phyloP scores from a whole-genome alignment of 2,329 filamentous ascomycete species.

The Fusarium udum region DNA sequence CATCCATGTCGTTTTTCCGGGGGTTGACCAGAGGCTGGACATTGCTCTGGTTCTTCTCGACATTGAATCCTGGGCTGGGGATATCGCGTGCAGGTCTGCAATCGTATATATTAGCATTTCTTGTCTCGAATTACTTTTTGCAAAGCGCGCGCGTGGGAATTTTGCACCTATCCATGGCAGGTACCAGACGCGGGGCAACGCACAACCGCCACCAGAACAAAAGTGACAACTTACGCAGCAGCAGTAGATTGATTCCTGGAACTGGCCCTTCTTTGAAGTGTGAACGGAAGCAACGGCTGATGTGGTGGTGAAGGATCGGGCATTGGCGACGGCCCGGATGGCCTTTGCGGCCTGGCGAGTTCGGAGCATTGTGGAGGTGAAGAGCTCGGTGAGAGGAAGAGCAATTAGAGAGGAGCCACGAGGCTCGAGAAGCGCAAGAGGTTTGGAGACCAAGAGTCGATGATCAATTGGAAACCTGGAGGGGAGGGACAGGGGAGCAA shows the following conservation, averaged over 20 bases:
- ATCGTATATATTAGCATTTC: slow-evolving; percentile 22
- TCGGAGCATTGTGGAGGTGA: neutral
- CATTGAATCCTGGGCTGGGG: slow-evolving; percentile 71
- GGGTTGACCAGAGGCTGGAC: slow-evolving; percentile 74
- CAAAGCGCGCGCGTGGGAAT: neutral
- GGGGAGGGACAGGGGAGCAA: neutral
- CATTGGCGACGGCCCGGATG: neutral
- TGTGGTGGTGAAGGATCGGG: neutral
- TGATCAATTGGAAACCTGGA: neutral
- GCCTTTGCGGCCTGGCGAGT: neutral
- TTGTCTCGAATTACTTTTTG: slow-evolving; percentile 12
- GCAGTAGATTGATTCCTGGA: neutral
- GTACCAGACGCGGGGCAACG: neutral
- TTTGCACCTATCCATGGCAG: neutral
- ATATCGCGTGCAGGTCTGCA: slow-evolving; percentile 59
- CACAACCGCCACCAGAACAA: neutral
- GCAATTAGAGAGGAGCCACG: neutral
- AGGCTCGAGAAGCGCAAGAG: neutral
- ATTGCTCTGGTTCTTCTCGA: slow-evolving; percentile 61
- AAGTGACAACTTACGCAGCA: neutral
- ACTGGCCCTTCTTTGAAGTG: neutral
- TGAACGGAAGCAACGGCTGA: neutral
- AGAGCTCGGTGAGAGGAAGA: neutral
- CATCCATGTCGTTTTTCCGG: slow-evolving; percentile 74
- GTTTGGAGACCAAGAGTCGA: neutral